These are phyloP conservation scores for Gracilaria domingensis DNA, from an alignment of 23 red algal genomes.

Conservation along the genomic window DNA sequence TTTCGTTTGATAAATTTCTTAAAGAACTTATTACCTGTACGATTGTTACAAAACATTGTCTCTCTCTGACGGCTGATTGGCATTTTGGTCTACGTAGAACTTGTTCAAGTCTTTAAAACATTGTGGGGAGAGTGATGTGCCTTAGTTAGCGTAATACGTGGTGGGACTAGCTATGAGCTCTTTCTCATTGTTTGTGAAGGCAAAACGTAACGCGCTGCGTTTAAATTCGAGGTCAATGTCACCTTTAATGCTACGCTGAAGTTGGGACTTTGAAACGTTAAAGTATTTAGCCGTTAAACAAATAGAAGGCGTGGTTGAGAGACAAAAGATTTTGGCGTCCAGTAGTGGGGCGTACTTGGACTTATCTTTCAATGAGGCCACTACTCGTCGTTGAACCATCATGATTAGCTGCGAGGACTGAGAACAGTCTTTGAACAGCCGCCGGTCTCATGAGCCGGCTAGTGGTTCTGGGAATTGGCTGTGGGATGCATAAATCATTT, in stretches of 20 bases:
- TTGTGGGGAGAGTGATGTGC: background rate
- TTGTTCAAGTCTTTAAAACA: no score
- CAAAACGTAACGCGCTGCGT: background rate
- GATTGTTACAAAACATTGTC: no score
- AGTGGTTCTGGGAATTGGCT: no score
- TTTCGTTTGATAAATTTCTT: background rate
- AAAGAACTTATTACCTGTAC: no score
- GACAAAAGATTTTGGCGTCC: background rate
- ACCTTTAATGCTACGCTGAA: background rate
- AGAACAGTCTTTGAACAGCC: no score
- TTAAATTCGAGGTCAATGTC: background rate
- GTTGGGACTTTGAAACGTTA: background rate
- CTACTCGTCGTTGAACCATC: background rate
- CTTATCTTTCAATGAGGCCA: background rate
- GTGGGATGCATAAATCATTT: no score
- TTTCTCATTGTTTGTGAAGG: background rate
- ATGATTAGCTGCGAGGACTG: background rate
- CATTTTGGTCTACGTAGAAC: no score
- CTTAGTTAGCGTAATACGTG: background rate
- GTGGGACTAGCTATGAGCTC: background rate
- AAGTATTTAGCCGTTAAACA: background rate
- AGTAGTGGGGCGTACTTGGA: background rate
- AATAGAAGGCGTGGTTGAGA: background rate
- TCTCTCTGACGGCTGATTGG: no score
- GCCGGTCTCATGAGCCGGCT: no score